Evolutionary conservation across 352 stramenopile species (phyloP), one percentile per base, ranked within the genome.

Genomic region (Phytophthora agathidicida): DNA sequence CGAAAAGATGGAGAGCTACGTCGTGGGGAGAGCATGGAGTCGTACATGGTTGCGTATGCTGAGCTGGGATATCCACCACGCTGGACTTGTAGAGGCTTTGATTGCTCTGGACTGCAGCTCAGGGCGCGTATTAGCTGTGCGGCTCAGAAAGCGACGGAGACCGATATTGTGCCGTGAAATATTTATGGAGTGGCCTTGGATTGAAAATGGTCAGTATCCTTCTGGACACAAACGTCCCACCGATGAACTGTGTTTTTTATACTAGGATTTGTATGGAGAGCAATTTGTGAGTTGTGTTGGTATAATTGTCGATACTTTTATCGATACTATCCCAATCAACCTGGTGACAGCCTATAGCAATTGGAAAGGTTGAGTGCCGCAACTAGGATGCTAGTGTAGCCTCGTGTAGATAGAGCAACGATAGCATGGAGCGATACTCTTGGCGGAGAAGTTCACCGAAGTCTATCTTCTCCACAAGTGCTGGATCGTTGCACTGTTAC

Each of bases 101-200:
- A 65, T 46, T 47, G 39, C 42, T 54, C 47, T 60, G 32, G 56
- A 60, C 39, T 44, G 24, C 41, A 16, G 44, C 3, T 4, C 27
- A 13, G n/a, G 23, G 8, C 7, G 33, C 35, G 36, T 56, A 56
- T 35, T 7, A 3, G 20, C 23, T 42, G 36, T 48, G 33, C 26
- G 22, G 36, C 43, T 56, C 51, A 47, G 51, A 63, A 65, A 49
- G 31, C 47, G 54, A 44, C 37, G 17, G 48, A 39, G 51, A 51
- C 58, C 36, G 26, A 30, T 9, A 22, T 16, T 46, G 11, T 5
- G 31, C 26, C 20, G 19, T 10, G 47, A 60, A 62, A 62, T 62
- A 55, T 41, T 52, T 44, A 39, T 1, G 33, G 16, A 48, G 20
- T 26, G 27, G 7, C 14, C 33, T 24, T 45, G 17, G 19, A 23